phyloP scores from a whole-genome alignment of 257 asterid genomes.

The Vinca minor region DNA sequence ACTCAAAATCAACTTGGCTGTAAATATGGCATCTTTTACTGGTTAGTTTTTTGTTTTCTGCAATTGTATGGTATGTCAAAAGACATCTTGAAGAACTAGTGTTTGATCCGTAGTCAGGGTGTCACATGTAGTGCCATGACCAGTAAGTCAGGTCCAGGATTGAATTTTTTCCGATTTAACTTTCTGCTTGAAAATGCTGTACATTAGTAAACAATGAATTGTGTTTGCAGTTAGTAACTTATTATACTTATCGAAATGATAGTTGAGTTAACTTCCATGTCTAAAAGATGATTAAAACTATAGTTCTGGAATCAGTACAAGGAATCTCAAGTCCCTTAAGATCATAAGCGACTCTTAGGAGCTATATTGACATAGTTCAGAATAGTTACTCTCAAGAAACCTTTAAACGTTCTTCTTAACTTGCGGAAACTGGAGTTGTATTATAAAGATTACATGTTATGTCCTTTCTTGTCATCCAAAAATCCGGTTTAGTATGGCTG shows the following conservation, averaged over 20 bases:
- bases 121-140: no score
- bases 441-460: no score
- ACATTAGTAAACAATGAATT: not conserved
- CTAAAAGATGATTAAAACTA: not conserved
- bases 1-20: not conserved
- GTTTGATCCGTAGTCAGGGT: no score
- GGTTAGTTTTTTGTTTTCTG: not conserved
- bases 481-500: slow-evolving; percentile 76
- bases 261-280: not conserved
- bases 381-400: no score
- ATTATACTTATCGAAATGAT: not conserved
- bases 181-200: not conserved
- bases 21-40: not conserved
- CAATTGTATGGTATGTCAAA: not conserved
- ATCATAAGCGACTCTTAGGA: not conserved
- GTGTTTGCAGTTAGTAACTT: not conserved
- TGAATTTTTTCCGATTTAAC: no score
- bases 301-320: not conserved
- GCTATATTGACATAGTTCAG: not conserved
- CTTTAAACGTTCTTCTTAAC: no score
- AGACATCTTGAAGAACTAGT: no score
- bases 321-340: not conserved
- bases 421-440: no score
- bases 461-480: slow-evolving; percentile 40
- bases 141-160: no score